Base-by-base conservation (phyloP, 768 basidiomycete species). In the Rhizopogon rudus region DNA sequence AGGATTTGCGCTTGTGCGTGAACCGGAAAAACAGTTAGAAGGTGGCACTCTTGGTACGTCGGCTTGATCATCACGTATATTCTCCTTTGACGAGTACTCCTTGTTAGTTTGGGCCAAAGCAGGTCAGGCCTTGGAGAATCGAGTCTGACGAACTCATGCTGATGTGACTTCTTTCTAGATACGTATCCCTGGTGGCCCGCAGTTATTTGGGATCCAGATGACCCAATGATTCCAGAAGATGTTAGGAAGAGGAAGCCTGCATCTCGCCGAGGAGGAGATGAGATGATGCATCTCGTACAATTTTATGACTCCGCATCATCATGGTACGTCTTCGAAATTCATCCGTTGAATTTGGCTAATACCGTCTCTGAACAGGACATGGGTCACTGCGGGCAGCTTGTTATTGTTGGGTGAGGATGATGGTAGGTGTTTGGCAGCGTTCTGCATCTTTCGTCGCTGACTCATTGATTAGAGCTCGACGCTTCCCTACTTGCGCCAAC, bases 141-240 rank as follows among this genome's bases (percentile, higher is more conserved):
- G 6, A 44, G 22, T 25, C 3, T 8, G 1, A 42, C 31, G 29
- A 7, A 1, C 12, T 8, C 14, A 7, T 3, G 2, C 5, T 33
- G 14, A 31, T 6, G 53, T 69, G 52, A 63, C 8, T 12, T 54
- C n/a, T 48, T 28, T 56, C 22, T n/a, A 91, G 91, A 74, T 37
- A 80, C 84, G 0, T 94, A 77, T 62, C 93, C 93, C 1, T 95
- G 86, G 85, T 96, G 88, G 86, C 91, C 93, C 40, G 93, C 86
- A 8, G 83, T 89, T 8, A 79, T 94, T 14, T 86, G 78, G 51
- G 82, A 85, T 25, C 77, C 80, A 8, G 81, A 84, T 40, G 81
- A 87, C 45, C 67, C 74, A 1, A 67, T 66, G 0, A 78, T 93
- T n/a, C 88, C 88, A 37, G 40, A 61, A 57, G 46, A 67, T 63